These are phyloP conservation scores for Sisymbrium altissimum DNA, from an alignment of 345 rosid species.

Conservation along the genomic window DNA sequence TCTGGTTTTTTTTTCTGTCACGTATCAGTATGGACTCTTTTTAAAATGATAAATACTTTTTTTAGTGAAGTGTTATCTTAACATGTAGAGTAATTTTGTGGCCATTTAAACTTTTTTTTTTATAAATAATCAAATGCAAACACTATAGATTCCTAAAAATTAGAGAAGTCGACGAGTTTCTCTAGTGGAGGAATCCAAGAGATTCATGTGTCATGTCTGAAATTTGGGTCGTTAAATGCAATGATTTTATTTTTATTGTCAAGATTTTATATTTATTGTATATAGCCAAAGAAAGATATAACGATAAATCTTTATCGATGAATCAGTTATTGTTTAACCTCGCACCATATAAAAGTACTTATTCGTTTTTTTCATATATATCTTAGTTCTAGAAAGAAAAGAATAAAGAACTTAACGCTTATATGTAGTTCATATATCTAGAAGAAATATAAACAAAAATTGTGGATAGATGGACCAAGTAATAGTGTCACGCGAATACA, in stretches of 20 bases:
- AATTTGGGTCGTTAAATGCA: not conserved
- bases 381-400: not conserved
- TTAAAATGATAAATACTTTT: not conserved
- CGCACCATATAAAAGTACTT: not conserved
- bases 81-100: not conserved
- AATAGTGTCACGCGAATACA: slow-evolving; percentile 11
- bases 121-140: not conserved
- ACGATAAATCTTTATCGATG: not conserved
- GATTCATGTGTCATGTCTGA: slow-evolving; percentile 27
- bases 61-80: not conserved
- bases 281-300: not conserved
- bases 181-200: slow-evolving; percentile 24
- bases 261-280: not conserved
- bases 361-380: not conserved
- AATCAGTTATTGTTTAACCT: not conserved
- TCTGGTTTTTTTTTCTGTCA: not conserved
- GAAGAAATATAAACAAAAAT: not conserved
- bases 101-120: not conserved
- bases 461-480: slow-evolving; percentile 5
- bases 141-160: not conserved
- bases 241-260: not conserved
- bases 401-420: not conserved
- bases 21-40: not conserved
- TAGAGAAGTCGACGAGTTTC: not conserved
- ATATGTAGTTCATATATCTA: not conserved